A percentile compares a stretch with the other conserved stretches of the same genome.
Conservation (phyloP, 352 stramenopile species). For the Plasmopara muralis region DNA sequence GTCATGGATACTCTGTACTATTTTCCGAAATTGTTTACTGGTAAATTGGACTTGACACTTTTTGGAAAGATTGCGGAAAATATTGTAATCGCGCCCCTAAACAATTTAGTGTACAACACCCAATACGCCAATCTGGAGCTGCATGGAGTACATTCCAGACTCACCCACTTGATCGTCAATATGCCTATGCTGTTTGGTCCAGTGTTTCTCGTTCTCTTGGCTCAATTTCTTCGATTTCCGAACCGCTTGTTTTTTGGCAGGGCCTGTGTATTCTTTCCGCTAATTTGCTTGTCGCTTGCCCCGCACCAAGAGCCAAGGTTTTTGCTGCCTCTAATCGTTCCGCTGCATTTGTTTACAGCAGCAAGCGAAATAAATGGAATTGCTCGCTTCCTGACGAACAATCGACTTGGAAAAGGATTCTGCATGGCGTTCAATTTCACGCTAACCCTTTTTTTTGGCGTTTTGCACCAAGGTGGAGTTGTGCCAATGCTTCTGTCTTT, state of each 20-base stretch:
- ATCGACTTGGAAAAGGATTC: slow-evolving; percentile 14
- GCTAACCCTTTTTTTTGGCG: slow-evolving; percentile 55
- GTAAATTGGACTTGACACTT: slow-evolving; percentile 5
- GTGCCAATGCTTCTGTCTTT: slow-evolving; percentile 52
- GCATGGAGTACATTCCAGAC: slow-evolving; percentile 86
- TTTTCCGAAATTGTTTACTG: slow-evolving; percentile 17
- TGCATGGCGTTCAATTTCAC: slow-evolving; percentile 53
- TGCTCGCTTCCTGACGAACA: slow-evolving; percentile 17
- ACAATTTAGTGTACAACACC: slow-evolving; percentile 92
- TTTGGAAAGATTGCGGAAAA: slow-evolving; percentile 13
- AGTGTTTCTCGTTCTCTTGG: slow-evolving; percentile 56
- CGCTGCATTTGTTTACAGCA: slow-evolving; percentile 63
- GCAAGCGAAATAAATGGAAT: slow-evolving; percentile 13
- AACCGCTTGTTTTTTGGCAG: slow-evolving; percentile 24
- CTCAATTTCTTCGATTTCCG: slow-evolving; percentile 18
- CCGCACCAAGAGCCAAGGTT: slow-evolving; percentile 93
- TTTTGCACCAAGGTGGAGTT: slow-evolving; percentile 67
- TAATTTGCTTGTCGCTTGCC: slow-evolving; percentile 83
- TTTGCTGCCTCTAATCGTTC: slow-evolving; percentile 79
- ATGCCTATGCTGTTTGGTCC: slow-evolving; percentile 91
- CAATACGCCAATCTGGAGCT: slow-evolving; percentile 84
- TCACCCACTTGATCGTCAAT: slow-evolving; percentile 87
- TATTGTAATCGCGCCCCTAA: slow-evolving; percentile 59
- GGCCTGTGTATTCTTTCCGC: slow-evolving; percentile 52
- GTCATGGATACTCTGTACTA: slow-evolving; percentile 61